Evolutionary conservation across 441 rosid genomes (phyloP).

Genomic region (Flueggea neowawraea): DNA sequence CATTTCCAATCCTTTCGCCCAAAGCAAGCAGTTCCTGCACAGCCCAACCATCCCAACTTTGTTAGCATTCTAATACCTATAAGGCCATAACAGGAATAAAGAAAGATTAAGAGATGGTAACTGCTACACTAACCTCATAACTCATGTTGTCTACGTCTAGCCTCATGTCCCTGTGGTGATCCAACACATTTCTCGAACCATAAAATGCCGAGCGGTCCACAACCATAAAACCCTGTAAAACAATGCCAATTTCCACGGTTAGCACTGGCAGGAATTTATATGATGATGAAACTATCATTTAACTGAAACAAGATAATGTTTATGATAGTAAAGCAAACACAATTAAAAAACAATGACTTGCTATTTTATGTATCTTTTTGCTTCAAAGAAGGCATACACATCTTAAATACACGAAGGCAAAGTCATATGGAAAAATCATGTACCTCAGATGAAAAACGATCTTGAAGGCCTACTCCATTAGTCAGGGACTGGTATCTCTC

Average conservation of each 20-base stretch:
- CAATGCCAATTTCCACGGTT: no score
- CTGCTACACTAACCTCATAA: slow-evolving; percentile 56
- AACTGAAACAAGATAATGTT: no score
- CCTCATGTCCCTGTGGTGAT: slow-evolving; percentile 91
- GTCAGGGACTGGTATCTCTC: slow-evolving; percentile 54
- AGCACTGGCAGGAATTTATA: no score
- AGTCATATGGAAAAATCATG: slow-evolving; percentile 4
- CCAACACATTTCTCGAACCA: slow-evolving; percentile 55
- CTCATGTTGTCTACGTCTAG: slow-evolving; percentile 83
- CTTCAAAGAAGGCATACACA: background rate
- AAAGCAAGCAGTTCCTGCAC: slow-evolving; percentile 82
- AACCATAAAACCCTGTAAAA: slow-evolving; percentile 54
- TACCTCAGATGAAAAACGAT: slow-evolving; percentile 69
- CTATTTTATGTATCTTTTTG: no score
- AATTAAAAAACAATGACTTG: background rate
- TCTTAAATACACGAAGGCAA: background rate
- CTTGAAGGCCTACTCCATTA: slow-evolving; percentile 49
- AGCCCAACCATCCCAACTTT: background rate
- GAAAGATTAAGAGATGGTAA: background rate
- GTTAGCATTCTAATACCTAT: no score
- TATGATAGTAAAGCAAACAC: background rate
- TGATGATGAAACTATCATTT: no score
- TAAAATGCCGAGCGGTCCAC: slow-evolving; percentile 50
- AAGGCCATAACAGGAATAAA: no score
- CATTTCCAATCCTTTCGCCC: slow-evolving; percentile 90